A percentile compares a stretch with the other conserved stretches of the same genome.
These are phyloP conservation scores for Aureobasidium sp. DNA, from an alignment of 2,329 filamentous ascomycete genomes.

Conservation along the genomic window DNA sequence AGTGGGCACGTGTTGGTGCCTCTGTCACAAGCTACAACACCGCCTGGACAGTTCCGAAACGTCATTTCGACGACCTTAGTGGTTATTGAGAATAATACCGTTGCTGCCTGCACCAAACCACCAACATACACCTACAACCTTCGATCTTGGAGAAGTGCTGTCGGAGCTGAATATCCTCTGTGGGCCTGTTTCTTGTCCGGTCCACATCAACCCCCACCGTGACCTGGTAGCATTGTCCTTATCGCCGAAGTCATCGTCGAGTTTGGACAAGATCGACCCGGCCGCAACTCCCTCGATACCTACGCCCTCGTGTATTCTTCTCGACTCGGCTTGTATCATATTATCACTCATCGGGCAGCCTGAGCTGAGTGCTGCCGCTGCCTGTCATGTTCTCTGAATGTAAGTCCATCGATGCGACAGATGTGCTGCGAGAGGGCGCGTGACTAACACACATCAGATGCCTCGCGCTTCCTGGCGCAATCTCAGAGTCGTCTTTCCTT, in stretches of 20 bases:
- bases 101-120: not conserved
- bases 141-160: not conserved
- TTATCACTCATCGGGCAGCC: not conserved
- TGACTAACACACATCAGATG: conserved; percentile 59
- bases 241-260: not conserved
- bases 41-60: not conserved
- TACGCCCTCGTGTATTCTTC: not conserved
- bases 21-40: not conserved
- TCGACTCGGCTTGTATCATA: not conserved
- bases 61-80: conserved; percentile 7
- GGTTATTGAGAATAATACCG: conserved; percentile 4
- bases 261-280: not conserved
- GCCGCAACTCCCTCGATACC: not conserved
- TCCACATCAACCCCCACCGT: not conserved
- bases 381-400: conserved; percentile 77
- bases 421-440: conserved; percentile 29
- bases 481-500: conserved; percentile 84
- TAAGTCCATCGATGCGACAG: conserved; percentile 44
- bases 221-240: not conserved
- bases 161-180: not conserved
- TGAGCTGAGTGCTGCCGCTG: not conserved
- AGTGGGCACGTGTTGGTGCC: not conserved
- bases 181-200: not conserved
- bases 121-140: not conserved
- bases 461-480: conserved; percentile 91